Evolutionary conservation across 2,329 filamentous ascomycete genomes (phyloP), one percentile per base, ranked within the genome.

Genomic region (Neofusicoccum kwambonambiense): DNA sequence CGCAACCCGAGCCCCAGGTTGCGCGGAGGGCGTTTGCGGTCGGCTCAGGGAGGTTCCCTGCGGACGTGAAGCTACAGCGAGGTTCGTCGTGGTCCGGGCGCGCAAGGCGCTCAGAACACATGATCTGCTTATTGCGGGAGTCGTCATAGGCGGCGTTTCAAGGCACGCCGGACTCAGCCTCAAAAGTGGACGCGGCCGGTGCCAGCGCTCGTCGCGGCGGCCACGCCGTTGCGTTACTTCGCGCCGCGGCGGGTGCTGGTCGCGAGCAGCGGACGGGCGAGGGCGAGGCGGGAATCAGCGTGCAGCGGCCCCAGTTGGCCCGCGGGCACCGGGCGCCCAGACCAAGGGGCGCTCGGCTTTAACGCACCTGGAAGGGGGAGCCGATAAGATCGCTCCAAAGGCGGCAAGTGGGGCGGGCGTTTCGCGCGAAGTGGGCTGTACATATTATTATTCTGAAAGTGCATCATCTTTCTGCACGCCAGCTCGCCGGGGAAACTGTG

Each of bases 371-470:
- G 52, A 41, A 61, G 35, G 42, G 31, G 39, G n/a, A 61, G 42
- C 50, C 50, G 62, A 64, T 49, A 57, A 37, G 62, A 64, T 54
- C 62, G 41, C 42, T 52, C 50, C 49, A 54, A 64, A 64, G 41
- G 49, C 52, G 51, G 62, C 44, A 64, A 56, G 62, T 64, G 62
- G 62, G 62, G 62, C 42, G 50, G 62, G 62, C 42, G 50, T 64
- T 56, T 56, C 31, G 61, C 60, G 60, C 60, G 47, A 63, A 63
- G 60, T 63, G 60, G 60, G 60, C 47, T 63, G 60, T 63, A 52
- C 60, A 63, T 51, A 52, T 50, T 41, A 15, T 34, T 2, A 7
- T 52, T 39, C 44, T 31, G 31, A 27, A 52, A 62, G 35, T 50
- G 45, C 60, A 52, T 63, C 60, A 58, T 58, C 54, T 58, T 58